Percentiles rank a stretch among this genome's conserved stretches.
Conservation (phyloP, 1,284 basidiomycete genomes). For the Wallemia mellicola region DNA sequence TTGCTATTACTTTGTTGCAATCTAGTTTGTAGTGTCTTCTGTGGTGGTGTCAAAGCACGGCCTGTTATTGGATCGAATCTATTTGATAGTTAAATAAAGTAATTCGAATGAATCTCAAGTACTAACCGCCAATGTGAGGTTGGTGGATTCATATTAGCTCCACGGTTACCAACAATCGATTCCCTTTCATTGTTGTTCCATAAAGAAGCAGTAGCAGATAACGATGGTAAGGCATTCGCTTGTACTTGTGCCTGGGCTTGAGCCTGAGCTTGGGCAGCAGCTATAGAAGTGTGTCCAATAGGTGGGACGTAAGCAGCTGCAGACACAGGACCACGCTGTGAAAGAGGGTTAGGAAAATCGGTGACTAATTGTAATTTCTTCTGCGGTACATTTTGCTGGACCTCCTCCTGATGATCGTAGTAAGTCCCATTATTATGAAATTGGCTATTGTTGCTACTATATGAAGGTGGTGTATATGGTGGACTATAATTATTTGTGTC, state of each 20-base stretch:
- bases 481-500: too few species aligned
- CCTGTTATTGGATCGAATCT: constrained; percentile 10
- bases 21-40: constrained; percentile 4
- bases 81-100: neutral
- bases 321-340: constrained; percentile 20
- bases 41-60: neutral
- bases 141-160: too few species aligned
- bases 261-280: constrained; percentile 14
- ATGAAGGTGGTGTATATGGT: too few species aligned
- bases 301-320: constrained; percentile 21
- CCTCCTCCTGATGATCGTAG: too few species aligned
- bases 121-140: constrained; percentile 8
- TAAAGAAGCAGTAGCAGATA: constrained; percentile 8
- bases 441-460: too few species aligned
- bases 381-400: too few species aligned
- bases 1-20: constrained; percentile 4
- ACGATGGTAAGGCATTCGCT: constrained; percentile 13
- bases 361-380: constrained; percentile 25
- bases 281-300: constrained; percentile 25
- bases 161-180: constrained; percentile 21
- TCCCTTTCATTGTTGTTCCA: constrained; percentile 30
- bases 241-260: constrained; percentile 10
- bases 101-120: neutral
- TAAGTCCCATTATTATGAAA: too few species aligned
- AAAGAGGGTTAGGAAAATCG: constrained; percentile 28